phyloP scores from a whole-genome alignment of 495 filamentous ascomycete species.

The Pseudevernia furfuracea region DNA sequence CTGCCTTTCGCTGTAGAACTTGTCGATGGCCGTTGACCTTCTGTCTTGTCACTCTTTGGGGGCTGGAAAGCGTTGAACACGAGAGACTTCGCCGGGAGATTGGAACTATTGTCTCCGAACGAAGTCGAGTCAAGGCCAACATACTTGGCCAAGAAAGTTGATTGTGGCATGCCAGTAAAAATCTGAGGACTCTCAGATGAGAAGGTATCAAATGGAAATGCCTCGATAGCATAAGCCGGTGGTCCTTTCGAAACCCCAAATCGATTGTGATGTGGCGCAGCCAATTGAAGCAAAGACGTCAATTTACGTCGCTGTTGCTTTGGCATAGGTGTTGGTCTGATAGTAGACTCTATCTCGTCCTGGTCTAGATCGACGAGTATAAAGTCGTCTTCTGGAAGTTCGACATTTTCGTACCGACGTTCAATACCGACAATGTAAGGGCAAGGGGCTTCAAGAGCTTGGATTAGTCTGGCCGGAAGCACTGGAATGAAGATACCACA shows the following conservation, averaged over 20 bases:
- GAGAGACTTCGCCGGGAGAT: slow-evolving; percentile 46
- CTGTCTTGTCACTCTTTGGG: slow-evolving; percentile 58
- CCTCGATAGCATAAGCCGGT: slow-evolving; percentile 87
- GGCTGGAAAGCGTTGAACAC: slow-evolving; percentile 87
- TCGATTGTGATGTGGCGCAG: slow-evolving; percentile 81
- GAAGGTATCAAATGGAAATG: slow-evolving; percentile 82
- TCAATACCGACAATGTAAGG: slow-evolving; percentile 97
- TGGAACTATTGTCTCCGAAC: slow-evolving; percentile 57
- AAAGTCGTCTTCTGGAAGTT: slow-evolving; percentile 93
- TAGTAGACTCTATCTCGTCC: slow-evolving; percentile 76
- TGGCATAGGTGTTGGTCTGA: slow-evolving; percentile 65
- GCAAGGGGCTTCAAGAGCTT: slow-evolving; percentile 88
- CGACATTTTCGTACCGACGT: slow-evolving; percentile 81
- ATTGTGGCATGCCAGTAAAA: slow-evolving; percentile 60
- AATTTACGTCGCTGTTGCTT: slow-evolving; percentile 87
- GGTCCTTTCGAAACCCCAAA: slow-evolving; percentile 82
- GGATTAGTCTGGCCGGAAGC: slow-evolving; percentile 76
- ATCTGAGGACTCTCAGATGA: slow-evolving; percentile 76
- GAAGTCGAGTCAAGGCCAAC: slow-evolving; percentile 80
- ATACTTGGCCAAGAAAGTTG: slow-evolving; percentile 71
- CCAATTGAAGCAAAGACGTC: slow-evolving; percentile 74
- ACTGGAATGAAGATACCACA: slow-evolving; percentile 88
- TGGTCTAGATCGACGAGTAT: slow-evolving; percentile 89
- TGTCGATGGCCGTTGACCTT: slow-evolving; percentile 70
- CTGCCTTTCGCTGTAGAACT: slow-evolving; percentile 62